phyloP scores from a whole-genome alignment of 805 yeast species.

The Lipomyces oligophaga region DNA sequence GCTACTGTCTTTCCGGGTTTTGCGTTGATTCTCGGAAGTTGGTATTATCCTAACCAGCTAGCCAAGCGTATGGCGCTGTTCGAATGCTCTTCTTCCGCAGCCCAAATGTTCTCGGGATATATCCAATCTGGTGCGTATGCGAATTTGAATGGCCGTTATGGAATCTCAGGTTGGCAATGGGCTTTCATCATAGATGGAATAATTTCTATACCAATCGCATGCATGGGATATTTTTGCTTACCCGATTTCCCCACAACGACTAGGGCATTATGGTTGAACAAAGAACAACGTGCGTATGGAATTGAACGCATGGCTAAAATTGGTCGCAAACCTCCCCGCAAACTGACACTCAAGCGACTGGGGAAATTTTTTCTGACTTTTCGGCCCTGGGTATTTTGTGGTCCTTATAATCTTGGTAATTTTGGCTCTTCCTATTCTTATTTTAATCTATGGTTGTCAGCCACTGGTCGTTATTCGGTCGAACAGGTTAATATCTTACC shows the following conservation, averaged over 20 bases:
- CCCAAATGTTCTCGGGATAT: slow-evolving; percentile 58
- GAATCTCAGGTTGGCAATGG: slow-evolving; percentile 70
- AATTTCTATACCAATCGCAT: slow-evolving; percentile 54
- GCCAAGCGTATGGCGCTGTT: slow-evolving; percentile 58
- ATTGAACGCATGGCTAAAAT: slow-evolving; percentile 15
- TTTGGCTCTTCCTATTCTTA: slow-evolving; percentile 23
- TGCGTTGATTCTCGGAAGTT: slow-evolving; percentile 56
- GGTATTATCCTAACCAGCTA: slow-evolving; percentile 55
- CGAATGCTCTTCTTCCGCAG: slow-evolving; percentile 60
- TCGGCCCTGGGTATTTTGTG: slow-evolving; percentile 1
- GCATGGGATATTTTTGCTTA: slow-evolving; percentile 41
- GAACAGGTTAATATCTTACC: slow-evolving; percentile 36
- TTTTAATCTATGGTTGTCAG: slow-evolving; percentile 37
- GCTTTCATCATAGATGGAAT: slow-evolving; percentile 63
- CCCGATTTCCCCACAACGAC: slow-evolving; percentile 50
- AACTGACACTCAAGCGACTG: slow-evolving; percentile 13
- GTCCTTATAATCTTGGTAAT: slow-evolving; percentile 14
- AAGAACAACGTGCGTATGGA: slow-evolving; percentile 6
- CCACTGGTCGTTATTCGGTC: slow-evolving; percentile 24
- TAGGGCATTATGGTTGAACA: slow-evolving; percentile 14
- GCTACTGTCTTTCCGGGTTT: slow-evolving; percentile 49
- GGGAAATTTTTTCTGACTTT: slow-evolving; percentile 1
- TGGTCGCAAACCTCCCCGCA: slow-evolving; percentile 11
- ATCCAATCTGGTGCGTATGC: slow-evolving; percentile 56
- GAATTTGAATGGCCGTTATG: slow-evolving; percentile 48